These are phyloP conservation scores for Fusarium sp. DNA, from an alignment of 2,329 filamentous ascomycete genomes.

Conservation along the genomic window DNA sequence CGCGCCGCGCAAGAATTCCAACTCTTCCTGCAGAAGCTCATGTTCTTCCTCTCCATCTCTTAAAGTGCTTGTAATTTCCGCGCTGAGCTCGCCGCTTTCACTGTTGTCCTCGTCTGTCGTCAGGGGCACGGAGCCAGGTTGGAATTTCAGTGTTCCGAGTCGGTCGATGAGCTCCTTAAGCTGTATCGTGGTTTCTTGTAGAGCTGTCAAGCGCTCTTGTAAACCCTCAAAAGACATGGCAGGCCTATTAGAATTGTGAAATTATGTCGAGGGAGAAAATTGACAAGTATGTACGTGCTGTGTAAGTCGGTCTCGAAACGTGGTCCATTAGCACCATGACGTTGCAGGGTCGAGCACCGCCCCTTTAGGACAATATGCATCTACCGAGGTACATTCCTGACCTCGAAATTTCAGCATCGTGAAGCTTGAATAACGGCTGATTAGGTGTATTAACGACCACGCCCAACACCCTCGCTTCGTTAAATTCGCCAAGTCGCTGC, in stretches of 20 bases:
- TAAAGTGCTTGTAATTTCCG: conserved; percentile 83
- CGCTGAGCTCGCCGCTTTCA: conserved; percentile 76
- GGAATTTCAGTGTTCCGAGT: conserved; percentile 68
- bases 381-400: conserved; percentile 25
- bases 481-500: conserved; percentile 6
- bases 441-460: conserved; percentile 19
- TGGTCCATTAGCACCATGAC: conserved; percentile 45
- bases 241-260: not conserved
- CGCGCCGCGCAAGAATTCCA: conserved; percentile 72
- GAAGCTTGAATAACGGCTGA: conserved; percentile 6
- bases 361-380: conserved; percentile 44
- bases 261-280: not conserved
- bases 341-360: conserved; percentile 31
- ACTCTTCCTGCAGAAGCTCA: conserved; percentile 82
- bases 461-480: conserved; percentile 4
- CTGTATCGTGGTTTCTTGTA: conserved; percentile 71
- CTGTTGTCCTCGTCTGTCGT: conserved; percentile 62
- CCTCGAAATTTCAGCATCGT: conserved; percentile 45
- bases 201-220: conserved; percentile 68
- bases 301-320: conserved; percentile 39
- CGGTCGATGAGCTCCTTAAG: conserved; percentile 70
- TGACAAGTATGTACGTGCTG: not conserved
- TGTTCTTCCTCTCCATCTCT: conserved; percentile 86
- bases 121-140: conserved; percentile 68
- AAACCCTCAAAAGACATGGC: conserved; percentile 70